Evolutionary conservation across 2,329 filamentous ascomycete genomes (phyloP).

Genomic region (Fusarium austroafricanum): DNA sequence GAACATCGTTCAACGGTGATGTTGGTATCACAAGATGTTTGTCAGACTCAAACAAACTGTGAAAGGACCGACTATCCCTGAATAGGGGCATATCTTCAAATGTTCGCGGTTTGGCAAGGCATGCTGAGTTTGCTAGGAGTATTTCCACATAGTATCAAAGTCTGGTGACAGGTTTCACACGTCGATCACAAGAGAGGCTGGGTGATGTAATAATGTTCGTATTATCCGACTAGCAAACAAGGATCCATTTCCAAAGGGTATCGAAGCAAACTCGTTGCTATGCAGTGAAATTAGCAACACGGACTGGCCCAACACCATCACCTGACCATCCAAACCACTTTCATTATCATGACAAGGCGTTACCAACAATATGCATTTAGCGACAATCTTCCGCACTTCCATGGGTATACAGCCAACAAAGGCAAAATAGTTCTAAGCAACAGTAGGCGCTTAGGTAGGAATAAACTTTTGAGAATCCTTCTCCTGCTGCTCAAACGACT

Average conservation of each 20-base stretch:
- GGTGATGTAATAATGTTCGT: neutral
- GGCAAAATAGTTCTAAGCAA: neutral
- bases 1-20: neutral
- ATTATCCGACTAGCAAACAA: conserved; percentile 4
- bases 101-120: neutral
- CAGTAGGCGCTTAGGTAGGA: conserved; percentile 52
- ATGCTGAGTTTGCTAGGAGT: neutral
- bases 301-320: neutral
- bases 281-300: conserved; percentile 4
- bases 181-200: neutral
- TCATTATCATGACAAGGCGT: conserved; percentile 35
- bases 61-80: conserved; percentile 26
- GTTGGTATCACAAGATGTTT: conserved; percentile 20
- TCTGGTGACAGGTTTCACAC: neutral
- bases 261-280: conserved; percentile 28
- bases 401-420: neutral
- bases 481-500: conserved; percentile 75
- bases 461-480: conserved; percentile 76
- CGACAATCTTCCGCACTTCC: neutral
- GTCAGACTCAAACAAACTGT: neutral
- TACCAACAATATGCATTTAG: conserved; percentile 5
- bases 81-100: neutral
- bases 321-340: neutral
- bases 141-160: neutral
- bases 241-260: conserved; percentile 30